Evolutionary conservation across 75 land plant genomes (phyloP).

Genomic region (Cunninghamia lanceolata): DNA sequence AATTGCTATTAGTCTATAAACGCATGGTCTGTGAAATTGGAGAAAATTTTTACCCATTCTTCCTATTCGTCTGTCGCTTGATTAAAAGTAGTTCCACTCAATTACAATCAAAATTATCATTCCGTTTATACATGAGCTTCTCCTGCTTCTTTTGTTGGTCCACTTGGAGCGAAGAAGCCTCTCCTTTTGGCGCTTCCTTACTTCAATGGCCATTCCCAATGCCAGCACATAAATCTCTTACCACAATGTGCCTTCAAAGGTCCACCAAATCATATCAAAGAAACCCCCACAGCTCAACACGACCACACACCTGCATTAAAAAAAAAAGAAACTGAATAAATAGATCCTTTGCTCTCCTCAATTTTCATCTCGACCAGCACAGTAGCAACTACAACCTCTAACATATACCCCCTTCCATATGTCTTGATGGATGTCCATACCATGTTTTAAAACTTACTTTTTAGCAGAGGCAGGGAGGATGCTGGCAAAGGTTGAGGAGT

Average conservation of each 20-base stretch:
- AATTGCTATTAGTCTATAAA: too few relatives aligned
- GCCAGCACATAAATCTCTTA: background rate
- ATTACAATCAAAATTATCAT: background rate
- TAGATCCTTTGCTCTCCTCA: too few relatives aligned
- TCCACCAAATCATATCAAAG: background rate
- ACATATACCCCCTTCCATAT: too few relatives aligned
- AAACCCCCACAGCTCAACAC: background rate
- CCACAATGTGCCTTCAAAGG: background rate
- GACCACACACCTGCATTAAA: background rate
- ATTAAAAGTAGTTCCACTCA: background rate
- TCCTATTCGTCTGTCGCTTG: background rate
- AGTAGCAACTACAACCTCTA: too few relatives aligned
- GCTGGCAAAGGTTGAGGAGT: too few relatives aligned
- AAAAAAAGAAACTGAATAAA: too few relatives aligned
- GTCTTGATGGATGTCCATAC: too few relatives aligned
- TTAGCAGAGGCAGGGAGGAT: too few relatives aligned
- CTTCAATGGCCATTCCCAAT: background rate
- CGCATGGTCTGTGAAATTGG: too few relatives aligned
- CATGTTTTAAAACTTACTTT: too few relatives aligned
- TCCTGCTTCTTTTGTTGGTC: background rate
- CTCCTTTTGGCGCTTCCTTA: background rate
- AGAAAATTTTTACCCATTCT: background rate
- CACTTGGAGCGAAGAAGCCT: background rate
- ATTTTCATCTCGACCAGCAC: too few relatives aligned
- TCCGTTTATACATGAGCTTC: background rate